These are phyloP conservation scores for Actinomortierella wolfii DNA, from an alignment of 371 early-diverging fungal species.

Conservation along the genomic window DNA sequence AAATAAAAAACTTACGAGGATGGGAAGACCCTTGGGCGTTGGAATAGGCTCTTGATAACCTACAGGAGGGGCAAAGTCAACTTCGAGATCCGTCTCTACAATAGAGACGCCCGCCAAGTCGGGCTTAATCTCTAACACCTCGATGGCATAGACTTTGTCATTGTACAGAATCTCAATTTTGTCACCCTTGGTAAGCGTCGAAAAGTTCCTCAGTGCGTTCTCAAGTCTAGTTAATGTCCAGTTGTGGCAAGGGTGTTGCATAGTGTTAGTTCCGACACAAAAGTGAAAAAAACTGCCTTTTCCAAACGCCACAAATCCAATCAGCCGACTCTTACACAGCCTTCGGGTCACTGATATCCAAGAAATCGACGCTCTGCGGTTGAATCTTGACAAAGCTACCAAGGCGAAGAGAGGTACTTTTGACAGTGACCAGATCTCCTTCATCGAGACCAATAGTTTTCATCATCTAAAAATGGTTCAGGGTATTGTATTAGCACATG, in stretches of 20 bases:
- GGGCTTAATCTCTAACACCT: slow-evolving; percentile 94
- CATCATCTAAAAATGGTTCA: slow-evolving; percentile 81
- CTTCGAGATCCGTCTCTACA: slow-evolving; percentile 98
- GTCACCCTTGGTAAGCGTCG: slow-evolving; percentile 94
- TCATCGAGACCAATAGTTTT: slow-evolving; percentile 78
- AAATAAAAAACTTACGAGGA: slow-evolving; percentile 45
- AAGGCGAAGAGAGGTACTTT: slow-evolving; percentile 79
- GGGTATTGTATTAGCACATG: background rate
- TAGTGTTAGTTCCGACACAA: background rate
- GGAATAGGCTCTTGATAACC: slow-evolving; percentile 94
- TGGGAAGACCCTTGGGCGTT: slow-evolving; percentile 42
- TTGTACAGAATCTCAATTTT: slow-evolving; percentile 95
- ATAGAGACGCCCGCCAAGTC: slow-evolving; percentile 87
- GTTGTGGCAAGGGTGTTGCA: background rate
- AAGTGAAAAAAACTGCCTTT: background rate
- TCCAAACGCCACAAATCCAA: background rate
- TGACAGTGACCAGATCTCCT: slow-evolving; percentile 81
- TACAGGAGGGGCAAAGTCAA: slow-evolving; percentile 98
- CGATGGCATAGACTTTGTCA: slow-evolving; percentile 85
- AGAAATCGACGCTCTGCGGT: slow-evolving; percentile 97
- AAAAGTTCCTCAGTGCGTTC: slow-evolving; percentile 93
- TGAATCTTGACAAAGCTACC: slow-evolving; percentile 97
- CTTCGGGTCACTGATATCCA: slow-evolving; percentile 98
- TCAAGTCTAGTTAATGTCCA: slow-evolving; percentile 74
- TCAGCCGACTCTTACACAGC: slow-evolving; percentile 74